Evolutionary conservation across 1,284 basidiomycete genomes (phyloP), one percentile per base, ranked within the genome.

Genomic region (Puccinia horiana): DNA sequence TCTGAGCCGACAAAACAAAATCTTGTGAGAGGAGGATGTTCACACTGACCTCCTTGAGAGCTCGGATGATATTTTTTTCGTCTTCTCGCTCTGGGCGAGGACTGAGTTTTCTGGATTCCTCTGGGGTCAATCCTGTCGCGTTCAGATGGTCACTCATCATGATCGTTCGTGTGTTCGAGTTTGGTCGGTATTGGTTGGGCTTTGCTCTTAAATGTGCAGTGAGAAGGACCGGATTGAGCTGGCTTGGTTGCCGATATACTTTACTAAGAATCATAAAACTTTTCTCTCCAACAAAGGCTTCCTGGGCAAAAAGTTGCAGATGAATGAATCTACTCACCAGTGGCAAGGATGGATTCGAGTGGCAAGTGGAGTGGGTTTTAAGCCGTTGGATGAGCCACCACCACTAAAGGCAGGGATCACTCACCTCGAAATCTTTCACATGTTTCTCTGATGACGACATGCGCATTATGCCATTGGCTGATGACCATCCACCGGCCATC

Each of bases 121-220:
- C 56, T 40, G 83, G 8, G 61, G 76, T 56, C 4, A 83, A 52
- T 20, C 83, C 83, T 18, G 83, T 73, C 2, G 83, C 83, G 44
- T 83, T 83, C 0, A 81, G 42, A 52, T 83, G 56, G 37, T 58
- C 35, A 29, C 26, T 29, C 42, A 44, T 69, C 67, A 77, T 80
- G 56, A 81, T 83, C 18, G 32, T 42, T 40, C 52, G 29, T 35
- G 32, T 5, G 73, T 35, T 18, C 5, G 11, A 5, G 8, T 67
- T 37, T 58, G 20, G 56, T 20, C 32, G 56, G 29, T 58, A 14
- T 14, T 8, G n/a, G 29, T 58, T 0, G 32, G 2, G 1, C 26
- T 54, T 54, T 54, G 26, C 52, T 54, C n/a, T n/a, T n/a, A n/a
- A n/a, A n/a, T n/a, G n/a, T n/a, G n/a, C n/a, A n/a, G n/a, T n/a